Percentiles rank a stretch among this genome's conserved stretches.
Evolutionary conservation across 2,329 filamentous ascomycete species (phyloP).

Genomic region (Verticillium nonalfalfae): DNA sequence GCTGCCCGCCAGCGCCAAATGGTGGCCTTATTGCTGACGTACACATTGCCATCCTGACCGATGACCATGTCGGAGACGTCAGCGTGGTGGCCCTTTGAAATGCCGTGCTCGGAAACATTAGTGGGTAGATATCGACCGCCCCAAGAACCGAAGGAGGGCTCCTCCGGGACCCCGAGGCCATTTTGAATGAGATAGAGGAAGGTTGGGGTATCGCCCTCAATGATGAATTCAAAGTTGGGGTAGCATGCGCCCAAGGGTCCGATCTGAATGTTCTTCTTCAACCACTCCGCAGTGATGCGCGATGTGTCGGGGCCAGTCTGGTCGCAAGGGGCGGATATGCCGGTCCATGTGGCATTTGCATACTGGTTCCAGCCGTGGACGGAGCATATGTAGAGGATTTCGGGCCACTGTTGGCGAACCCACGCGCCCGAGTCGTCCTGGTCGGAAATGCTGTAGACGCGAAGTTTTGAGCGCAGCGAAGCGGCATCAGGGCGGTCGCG

Average conservation of each 20-base stretch:
- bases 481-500: conserved; percentile 22
- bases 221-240: conserved; percentile 40
- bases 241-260: conserved; percentile 34
- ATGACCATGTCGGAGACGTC: conserved; percentile 21
- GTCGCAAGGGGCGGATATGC: conserved; percentile 38
- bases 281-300: conserved; percentile 42
- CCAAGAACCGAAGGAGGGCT: conserved; percentile 41
- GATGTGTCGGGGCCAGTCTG: conserved; percentile 38
- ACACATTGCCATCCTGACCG: conserved; percentile 18
- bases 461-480: conserved; percentile 31
- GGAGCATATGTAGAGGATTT: conserved; percentile 48
- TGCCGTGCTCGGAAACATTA: conserved; percentile 18
- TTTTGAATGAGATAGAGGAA: conserved; percentile 43
- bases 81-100: conserved; percentile 17
- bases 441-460: conserved; percentile 52
- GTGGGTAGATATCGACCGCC: conserved; percentile 35
- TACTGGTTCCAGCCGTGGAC: conserved; percentile 53
- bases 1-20: conserved; percentile 34
- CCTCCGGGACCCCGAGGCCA: conserved; percentile 36
- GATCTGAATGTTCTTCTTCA: conserved; percentile 46
- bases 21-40: conserved; percentile 23
- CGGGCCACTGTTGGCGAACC: conserved; percentile 47
- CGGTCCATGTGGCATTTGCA: conserved; percentile 45
- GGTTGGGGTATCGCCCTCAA: conserved; percentile 46
- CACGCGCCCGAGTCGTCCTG: conserved; percentile 52